These are phyloP conservation scores for Mycena metata DNA, from an alignment of 768 basidiomycete species.

Conservation along the genomic window DNA sequence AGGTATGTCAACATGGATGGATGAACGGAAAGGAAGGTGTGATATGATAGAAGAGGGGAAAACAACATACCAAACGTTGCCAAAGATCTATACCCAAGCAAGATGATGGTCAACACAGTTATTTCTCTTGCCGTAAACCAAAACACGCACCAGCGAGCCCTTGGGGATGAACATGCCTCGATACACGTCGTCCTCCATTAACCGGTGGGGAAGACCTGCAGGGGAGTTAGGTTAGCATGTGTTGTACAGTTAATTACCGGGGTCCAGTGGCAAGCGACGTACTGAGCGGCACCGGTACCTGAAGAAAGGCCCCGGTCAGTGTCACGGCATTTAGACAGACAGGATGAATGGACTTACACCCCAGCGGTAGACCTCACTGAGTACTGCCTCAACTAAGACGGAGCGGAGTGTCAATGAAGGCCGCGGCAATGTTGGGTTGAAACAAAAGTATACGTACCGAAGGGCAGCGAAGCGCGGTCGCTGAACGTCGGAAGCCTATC, in stretches of 20 bases:
- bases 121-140: constrained; percentile 11
- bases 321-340: background rate
- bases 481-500: constrained; percentile 71
- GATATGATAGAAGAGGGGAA: background rate
- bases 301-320: background rate
- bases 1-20: constrained; percentile 42
- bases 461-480: constrained; percentile 70
- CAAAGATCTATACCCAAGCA: constrained; percentile 56
- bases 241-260: background rate
- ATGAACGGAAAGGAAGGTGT: too few species aligned
- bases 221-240: background rate
- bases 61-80: constrained; percentile 68
- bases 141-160: constrained; percentile 65
- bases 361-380: constrained; percentile 71
- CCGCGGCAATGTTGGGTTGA: constrained; percentile 3
- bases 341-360: constrained; percentile 38
- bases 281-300: constrained; percentile 69
- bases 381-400: constrained; percentile 61
- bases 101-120: constrained; percentile 3
- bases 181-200: constrained; percentile 78
- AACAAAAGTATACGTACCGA: constrained; percentile 49
- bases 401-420: background rate
- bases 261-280: constrained; percentile 44
- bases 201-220: constrained; percentile 72
- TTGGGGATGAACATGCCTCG: constrained; percentile 70